Evolutionary conservation across 2,329 filamentous ascomycete species (phyloP).

Genomic region (Plenodomus tracheiphilus): DNA sequence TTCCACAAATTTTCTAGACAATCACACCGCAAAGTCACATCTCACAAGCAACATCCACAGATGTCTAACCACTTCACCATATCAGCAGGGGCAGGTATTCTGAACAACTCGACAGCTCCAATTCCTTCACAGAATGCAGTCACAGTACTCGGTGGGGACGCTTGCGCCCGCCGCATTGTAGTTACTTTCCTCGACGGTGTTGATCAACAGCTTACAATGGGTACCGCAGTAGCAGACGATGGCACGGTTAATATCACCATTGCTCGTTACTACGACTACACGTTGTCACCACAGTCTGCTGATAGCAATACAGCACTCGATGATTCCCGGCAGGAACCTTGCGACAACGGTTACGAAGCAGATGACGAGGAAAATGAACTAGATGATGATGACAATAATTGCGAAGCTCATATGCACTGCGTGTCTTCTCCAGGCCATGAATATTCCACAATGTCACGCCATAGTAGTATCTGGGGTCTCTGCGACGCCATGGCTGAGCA

Average conservation of each 20-base stretch:
- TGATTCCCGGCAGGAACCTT: neutral
- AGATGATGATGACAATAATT: no score
- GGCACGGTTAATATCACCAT: neutral
- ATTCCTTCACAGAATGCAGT: neutral
- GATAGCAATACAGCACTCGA: neutral
- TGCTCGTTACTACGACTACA: neutral
- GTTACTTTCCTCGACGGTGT: neutral
- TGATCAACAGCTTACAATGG: neutral
- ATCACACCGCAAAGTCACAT: no score
- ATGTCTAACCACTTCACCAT: neutral
- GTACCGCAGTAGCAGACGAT: neutral
- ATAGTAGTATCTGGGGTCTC: neutral
- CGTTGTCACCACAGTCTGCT: neutral
- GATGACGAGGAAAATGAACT: no score
- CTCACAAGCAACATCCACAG: no score
- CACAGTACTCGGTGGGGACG: neutral
- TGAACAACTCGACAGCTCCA: neutral
- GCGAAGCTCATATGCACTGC: no score
- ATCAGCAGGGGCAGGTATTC: neutral
- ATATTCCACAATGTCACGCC: neutral
- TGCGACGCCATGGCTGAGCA: neutral
- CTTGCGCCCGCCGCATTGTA: neutral
- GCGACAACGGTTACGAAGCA: neutral
- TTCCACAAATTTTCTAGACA: no score
- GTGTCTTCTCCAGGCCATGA: no score